Conservation (phyloP, 441 rosid genomes). For the Aquilaria agallochum region DNA sequence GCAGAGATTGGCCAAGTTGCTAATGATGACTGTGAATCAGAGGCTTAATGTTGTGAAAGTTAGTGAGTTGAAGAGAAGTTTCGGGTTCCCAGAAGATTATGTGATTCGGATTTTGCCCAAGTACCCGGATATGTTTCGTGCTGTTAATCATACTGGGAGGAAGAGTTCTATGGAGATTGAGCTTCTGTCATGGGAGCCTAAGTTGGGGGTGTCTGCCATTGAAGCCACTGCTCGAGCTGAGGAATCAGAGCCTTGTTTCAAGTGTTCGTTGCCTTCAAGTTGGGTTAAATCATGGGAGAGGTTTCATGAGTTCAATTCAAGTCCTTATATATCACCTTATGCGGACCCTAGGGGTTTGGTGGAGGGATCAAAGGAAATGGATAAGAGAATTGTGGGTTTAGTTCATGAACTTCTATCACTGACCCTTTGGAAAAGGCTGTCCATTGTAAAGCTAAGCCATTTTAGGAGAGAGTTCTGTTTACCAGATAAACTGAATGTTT, state of each 20-base stretch:
- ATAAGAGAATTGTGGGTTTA: conserved; percentile 69
- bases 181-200: conserved; percentile 68
- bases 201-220: conserved; percentile 65
- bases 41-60: conserved; percentile 73
- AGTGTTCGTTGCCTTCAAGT: conserved; percentile 65
- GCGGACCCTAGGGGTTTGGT: conserved; percentile 26
- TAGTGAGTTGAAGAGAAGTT: conserved; percentile 67
- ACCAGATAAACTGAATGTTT: conserved; percentile 66
- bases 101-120: conserved; percentile 62
- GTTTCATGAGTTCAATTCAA: conserved; percentile 62
- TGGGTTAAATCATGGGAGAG: conserved; percentile 81
- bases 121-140: conserved; percentile 54
- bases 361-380: conserved; percentile 67
- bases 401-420: conserved; percentile 76
- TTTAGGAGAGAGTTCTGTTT: conserved; percentile 74
- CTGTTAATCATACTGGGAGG: conserved; percentile 68
- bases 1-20: conserved; percentile 61
- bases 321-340: conserved; percentile 80
- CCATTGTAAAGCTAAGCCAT: conserved; percentile 73
- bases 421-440: conserved; percentile 83
- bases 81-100: conserved; percentile 86
- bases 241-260: conserved; percentile 52
- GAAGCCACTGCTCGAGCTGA: conserved; percentile 51
- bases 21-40: conserved; percentile 79
- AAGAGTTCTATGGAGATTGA: conserved; percentile 94